Evolutionary conservation across 805 yeast genomes (phyloP), one percentile per base, ranked within the genome.

Genomic region (Blastobotrys attinorum): DNA sequence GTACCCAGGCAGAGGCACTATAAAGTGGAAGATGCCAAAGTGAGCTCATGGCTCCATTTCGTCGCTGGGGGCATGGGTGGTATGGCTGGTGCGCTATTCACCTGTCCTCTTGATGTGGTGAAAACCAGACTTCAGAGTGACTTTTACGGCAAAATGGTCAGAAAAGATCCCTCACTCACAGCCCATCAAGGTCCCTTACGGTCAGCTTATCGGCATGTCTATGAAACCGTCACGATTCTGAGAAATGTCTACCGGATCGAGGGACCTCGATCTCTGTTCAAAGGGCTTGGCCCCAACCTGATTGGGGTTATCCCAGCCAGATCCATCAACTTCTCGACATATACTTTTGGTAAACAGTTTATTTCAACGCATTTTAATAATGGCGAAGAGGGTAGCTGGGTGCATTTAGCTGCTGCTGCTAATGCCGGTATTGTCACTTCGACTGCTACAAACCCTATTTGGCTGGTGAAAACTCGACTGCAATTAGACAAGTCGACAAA

Each of bases 241-340:
- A 68, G 73, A 27, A 74, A 73, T 39, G 83, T 92, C 16, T 83
- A 85, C 60, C 62, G 62, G 25, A 66, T 67, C 20, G 99, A 92
- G 64, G 99, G 99, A 1, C 68, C 80, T 22, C 69, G 83, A 35
- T 90, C 97, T 3, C 68, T 92, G 37, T 92, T 92, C 65, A 84
- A 85, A 65, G 99, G 99, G 10, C 67, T 92, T 40, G 98, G 98
- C 0, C 98, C 99, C 7, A 92, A 90, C 56, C 70, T 92, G 53
- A 94, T 90, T 15, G 99, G 99, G 43, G 97, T 92, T 13, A 90
- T 92, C 34, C 99, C 99, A 0, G 97, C 99, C 1, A 74, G 99
- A 61, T 83, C 96, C 22, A 94, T 92, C 51, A 92, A 92, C 63
- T 92, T 92, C 62, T 89, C 89, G 70, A 87, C 97, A 0, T 92